Conservation (phyloP, 1,284 basidiomycete genomes). For the Ceratobasidium sp. region DNA sequence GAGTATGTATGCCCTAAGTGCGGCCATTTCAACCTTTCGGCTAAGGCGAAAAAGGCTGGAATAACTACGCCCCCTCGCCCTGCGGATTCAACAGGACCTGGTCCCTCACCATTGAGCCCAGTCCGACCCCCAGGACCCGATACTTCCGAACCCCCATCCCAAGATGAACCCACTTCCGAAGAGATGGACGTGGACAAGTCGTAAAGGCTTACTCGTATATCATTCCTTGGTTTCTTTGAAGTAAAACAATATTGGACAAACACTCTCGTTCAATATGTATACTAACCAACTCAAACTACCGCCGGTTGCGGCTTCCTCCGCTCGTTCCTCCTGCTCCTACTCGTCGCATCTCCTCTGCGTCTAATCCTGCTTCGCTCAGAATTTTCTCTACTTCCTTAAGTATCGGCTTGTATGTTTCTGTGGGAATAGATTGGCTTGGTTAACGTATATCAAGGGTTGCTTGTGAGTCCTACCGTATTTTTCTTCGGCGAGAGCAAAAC, state of each 20-base stretch:
- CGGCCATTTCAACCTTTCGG: constrained; percentile 76
- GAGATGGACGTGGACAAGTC: constrained; percentile 26
- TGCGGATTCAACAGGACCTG: background rate
- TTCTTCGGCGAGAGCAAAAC: constrained; percentile 78
- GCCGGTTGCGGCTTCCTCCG: constrained; percentile 43
- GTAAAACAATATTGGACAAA: background rate
- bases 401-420: constrained; percentile 81
- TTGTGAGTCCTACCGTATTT: constrained; percentile 67
- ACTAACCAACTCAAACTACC: constrained; percentile 29
- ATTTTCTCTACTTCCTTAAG: constrained; percentile 88
- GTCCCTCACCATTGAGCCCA: background rate
- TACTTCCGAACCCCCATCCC: constrained; percentile 36
- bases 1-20: constrained; percentile 84
- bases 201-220: background rate
- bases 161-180: constrained; percentile 30
- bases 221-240: background rate
- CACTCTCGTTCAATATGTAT: constrained; percentile 16
- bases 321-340: constrained; percentile 57
- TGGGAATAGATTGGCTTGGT: constrained; percentile 45
- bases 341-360: constrained; percentile 81
- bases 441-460: background rate
- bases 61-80: background rate
- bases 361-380: constrained; percentile 86
- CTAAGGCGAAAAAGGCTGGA: constrained; percentile 60
- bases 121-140: constrained; percentile 15